Evolutionary conservation across 2,329 filamentous ascomycete species (phyloP), one percentile per base, ranked within the genome.

Genomic region (Aureobasidium leucospermi): DNA sequence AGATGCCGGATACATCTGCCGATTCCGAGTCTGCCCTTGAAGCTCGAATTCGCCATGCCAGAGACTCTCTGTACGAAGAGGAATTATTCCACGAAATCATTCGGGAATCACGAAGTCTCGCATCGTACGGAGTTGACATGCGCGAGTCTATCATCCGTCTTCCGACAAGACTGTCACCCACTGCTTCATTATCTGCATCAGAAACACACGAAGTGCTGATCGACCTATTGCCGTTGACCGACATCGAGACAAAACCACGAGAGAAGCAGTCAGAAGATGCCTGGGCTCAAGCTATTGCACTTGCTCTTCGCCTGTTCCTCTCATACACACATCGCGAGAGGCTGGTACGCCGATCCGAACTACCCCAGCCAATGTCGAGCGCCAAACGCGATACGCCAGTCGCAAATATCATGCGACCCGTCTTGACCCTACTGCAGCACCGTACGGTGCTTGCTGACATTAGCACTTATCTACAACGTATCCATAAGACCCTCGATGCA

Each of bases 81-180:
- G 94, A 99, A 70, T 76, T 99, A 1, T 96, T 91, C 81, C 86
- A 96, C 66, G 94, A 99, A 73, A 79, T 97, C 61, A 86, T 87
- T 56, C 82, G 90, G 16, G 94, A 99, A 73, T 85, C 88, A 0
- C 86, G 91, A 15, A 80, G 81, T 0, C 77, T 96, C 23, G 80
- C 86, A 3, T 84, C 85, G 10, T 85, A 89, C 62, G 84, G 86
- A 9, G 86, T 96, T 11, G 81, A 80, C 29, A 81, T 85, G 13
- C 79, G 83, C 38, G 84, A 74, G 11, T 70, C 72, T 2, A 67
- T 70, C 28, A 74, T 80, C 43, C 62, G 68, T 46, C 56, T 75
- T 58, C 63, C 70, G 8, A 41, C 57, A 32, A 29, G 38, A 15
- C 63, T 62, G 47, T 65, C 32, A 16, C 23, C 47, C 28, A n/a